Evolutionary conservation across 768 basidiomycete genomes (phyloP).

Genomic region (Calocybe gangraenosa): DNA sequence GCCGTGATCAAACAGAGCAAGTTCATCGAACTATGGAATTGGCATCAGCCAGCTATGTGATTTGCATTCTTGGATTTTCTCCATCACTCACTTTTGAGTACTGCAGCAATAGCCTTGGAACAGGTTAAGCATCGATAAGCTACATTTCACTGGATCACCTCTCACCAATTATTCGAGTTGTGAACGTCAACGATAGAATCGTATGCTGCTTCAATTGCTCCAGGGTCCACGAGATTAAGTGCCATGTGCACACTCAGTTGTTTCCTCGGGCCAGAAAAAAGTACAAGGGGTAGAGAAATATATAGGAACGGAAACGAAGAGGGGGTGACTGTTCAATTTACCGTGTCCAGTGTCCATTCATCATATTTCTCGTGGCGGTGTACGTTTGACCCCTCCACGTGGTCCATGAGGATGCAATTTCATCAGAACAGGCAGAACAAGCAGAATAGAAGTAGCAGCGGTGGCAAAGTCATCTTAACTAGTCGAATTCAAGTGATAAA

Average conservation of each 20-base stretch:
- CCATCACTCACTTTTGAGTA: slow-evolving; percentile 18
- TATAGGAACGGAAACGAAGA: no score
- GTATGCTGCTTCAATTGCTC: slow-evolving; percentile 15
- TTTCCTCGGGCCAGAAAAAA: slow-evolving; percentile 2
- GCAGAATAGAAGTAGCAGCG: no score
- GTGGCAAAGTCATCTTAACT: no score
- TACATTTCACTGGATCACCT: not conserved
- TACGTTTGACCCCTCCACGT: no score
- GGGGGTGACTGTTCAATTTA: no score
- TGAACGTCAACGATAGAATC: slow-evolving; percentile 17
- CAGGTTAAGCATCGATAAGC: not conserved
- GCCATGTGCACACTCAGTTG: slow-evolving; percentile 12
- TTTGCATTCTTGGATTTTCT: no score
- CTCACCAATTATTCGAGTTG: slow-evolving; percentile 17
- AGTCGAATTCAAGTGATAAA: no score
- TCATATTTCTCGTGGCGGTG: no score
- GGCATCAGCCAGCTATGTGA: slow-evolving; percentile 5
- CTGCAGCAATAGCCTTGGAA: slow-evolving; percentile 16
- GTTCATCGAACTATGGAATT: slow-evolving; percentile 30
- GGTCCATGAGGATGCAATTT: not conserved
- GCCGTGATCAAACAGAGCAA: slow-evolving; percentile 37
- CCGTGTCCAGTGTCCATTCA: no score
- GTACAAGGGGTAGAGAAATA: not conserved
- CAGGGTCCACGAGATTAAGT: slow-evolving; percentile 18
- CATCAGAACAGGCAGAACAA: not conserved